Percentiles rank a stretch among this genome's conserved stretches.
Conservation (phyloP, 768 basidiomycete species). For the Collybia mongolica region DNA sequence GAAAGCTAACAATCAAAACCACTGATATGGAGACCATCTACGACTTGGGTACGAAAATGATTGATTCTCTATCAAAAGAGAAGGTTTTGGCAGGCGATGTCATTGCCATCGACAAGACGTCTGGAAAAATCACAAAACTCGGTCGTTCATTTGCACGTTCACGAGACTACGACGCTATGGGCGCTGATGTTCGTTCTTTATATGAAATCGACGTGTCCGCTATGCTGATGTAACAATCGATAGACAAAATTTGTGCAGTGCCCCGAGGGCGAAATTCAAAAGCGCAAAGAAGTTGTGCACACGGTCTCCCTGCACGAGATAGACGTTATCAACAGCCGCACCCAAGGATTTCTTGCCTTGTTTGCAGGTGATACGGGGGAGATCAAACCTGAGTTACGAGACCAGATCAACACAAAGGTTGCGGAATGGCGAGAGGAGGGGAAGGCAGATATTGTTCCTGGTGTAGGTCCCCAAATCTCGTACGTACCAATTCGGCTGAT, state of each 20-base stretch:
- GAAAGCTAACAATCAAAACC: conserved; percentile 95
- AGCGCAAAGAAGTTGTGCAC: conserved; percentile 95
- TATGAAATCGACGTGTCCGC: conserved; percentile 2
- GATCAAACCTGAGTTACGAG: conserved; percentile 94
- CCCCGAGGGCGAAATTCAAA: conserved; percentile 97
- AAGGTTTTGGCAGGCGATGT: conserved; percentile 95
- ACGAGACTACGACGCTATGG: conserved; percentile 98
- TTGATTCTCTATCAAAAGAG: conserved; percentile 94
- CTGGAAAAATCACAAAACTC: conserved; percentile 94
- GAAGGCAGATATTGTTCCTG: conserved; percentile 96
- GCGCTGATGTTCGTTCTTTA: conserved; percentile 78
- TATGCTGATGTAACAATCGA: conserved; percentile 7
- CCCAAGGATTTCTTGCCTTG: conserved; percentile 96
- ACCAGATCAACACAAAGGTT: conserved; percentile 96
- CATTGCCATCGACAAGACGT: conserved; percentile 95
- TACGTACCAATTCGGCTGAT: neutral
- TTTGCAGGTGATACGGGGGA: conserved; percentile 97
- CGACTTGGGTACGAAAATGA: conserved; percentile 99
- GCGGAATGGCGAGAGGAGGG: conserved; percentile 98
- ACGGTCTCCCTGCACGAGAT: conserved; percentile 98
- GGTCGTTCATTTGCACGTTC: conserved; percentile 97
- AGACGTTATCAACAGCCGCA: conserved; percentile 98
- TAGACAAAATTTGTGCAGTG: conserved; percentile 98
- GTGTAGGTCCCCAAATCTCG: conserved; percentile 50
- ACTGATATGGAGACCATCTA: conserved; percentile 99